phyloP scores from a whole-genome alignment of 148 eudicot species.

The Rhododendron williamsianum region DNA sequence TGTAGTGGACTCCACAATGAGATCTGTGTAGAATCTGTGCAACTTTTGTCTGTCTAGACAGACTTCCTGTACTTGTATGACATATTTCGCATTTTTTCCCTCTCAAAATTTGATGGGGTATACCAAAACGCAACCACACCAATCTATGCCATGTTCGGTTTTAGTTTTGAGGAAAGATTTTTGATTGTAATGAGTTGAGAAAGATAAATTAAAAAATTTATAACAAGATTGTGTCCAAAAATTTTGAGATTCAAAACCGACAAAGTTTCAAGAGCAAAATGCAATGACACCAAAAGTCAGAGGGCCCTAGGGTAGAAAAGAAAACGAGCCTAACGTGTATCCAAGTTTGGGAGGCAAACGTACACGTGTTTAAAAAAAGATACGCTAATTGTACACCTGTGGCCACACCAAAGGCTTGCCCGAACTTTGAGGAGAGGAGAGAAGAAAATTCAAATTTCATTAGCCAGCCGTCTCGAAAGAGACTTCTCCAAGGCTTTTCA shows the following conservation, averaged over 20 bases:
- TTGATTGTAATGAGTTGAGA: no score
- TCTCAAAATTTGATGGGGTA: no score
- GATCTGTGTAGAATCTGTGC: no score
- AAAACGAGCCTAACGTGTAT: neutral
- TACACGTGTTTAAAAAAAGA: slow-evolving; percentile 1
- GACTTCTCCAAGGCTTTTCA: neutral
- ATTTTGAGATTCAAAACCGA: no score
- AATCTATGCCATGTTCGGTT: no score
- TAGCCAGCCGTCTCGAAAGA: neutral
- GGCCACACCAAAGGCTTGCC: neutral
- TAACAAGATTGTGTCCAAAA: rapidly evolving
- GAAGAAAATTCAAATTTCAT: neutral
- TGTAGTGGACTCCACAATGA: no score
- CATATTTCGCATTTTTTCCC: no score
- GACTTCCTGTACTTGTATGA: no score
- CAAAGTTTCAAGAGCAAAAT: neutral
- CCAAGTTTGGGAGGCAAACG: neutral
- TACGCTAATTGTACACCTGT: neutral
- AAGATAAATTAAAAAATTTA: no score
- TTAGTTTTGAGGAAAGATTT: no score
- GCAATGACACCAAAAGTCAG: neutral
- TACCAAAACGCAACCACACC: no score
- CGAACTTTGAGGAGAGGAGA: neutral
- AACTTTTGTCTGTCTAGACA: no score
- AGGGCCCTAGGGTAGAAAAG: neutral